Percentiles rank a stretch among this genome's conserved stretches.
Conservation (phyloP, 2,329 filamentous ascomycete genomes). For the Nannizziopsis arthrosporioides region DNA sequence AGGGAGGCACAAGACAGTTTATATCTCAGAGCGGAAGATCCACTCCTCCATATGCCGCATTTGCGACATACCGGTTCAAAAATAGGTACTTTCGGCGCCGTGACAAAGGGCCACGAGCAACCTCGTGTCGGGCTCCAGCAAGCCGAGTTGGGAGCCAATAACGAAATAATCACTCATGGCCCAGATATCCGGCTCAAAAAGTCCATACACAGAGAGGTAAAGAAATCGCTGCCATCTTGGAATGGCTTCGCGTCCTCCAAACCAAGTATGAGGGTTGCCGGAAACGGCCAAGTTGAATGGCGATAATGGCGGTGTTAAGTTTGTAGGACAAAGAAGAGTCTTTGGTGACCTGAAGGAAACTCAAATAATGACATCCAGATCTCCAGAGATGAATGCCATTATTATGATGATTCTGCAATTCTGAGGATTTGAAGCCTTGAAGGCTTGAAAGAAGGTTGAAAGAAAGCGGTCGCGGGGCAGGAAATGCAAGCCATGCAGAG, state of each 20-base stretch:
- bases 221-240: background rate
- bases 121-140: background rate
- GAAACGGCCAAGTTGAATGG: slow-evolving; percentile 6
- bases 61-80: background rate
- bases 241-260: background rate
- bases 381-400: too few species aligned
- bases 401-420: too few species aligned
- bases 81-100: background rate
- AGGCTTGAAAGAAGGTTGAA: too few species aligned
- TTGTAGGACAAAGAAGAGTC: too few species aligned
- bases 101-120: background rate
- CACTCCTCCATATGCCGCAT: background rate
- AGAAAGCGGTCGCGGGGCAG: too few species aligned
- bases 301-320: background rate
- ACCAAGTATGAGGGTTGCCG: background rate
- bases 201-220: background rate
- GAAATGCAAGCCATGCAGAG: too few species aligned
- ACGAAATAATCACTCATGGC: slow-evolving; percentile 7
- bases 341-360: too few species aligned
- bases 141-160: background rate
- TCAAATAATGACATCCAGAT: too few species aligned
- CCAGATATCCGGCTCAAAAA: background rate
- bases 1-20: background rate
- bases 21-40: background rate
- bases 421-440: too few species aligned